Conservation (phyloP, 2,329 filamentous ascomycete species). For the Pestalotiopsis sp. region DNA sequence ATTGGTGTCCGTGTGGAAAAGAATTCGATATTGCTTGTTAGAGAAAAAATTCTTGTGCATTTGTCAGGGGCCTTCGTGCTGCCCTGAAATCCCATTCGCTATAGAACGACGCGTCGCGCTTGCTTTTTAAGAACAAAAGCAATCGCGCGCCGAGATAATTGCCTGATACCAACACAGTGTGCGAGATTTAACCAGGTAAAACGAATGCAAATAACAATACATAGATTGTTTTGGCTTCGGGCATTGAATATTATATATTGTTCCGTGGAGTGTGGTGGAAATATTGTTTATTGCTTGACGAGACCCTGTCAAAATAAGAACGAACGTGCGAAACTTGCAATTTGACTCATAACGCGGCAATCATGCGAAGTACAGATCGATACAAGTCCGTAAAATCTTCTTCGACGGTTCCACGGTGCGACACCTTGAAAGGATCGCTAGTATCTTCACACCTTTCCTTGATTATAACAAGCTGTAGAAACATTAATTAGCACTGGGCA, state of each 20-base stretch:
- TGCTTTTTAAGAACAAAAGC: background rate
- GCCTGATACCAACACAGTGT: background rate
- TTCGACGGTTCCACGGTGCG: background rate
- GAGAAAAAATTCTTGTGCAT: background rate
- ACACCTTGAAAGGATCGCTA: no score
- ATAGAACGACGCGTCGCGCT: background rate
- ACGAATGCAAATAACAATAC: background rate
- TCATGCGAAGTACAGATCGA: background rate
- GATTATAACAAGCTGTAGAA: no score
- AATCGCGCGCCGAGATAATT: background rate
- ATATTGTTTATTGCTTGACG: background rate
- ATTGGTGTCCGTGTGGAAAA: background rate
- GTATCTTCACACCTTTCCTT: no score
- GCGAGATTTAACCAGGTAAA: background rate
- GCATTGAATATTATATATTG: background rate
- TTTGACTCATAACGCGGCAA: no score
- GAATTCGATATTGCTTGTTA: background rate
- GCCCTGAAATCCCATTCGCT: background rate
- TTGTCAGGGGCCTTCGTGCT: background rate
- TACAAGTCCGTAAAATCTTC: background rate
- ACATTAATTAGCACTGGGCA: no score
- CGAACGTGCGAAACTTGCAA: background rate
- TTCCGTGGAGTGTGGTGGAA: background rate
- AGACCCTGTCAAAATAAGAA: background rate
- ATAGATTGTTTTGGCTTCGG: background rate